These are phyloP conservation scores for Magnaporthiopsis incrustans DNA, from an alignment of 2,329 filamentous ascomycete genomes.

Conservation along the genomic window DNA sequence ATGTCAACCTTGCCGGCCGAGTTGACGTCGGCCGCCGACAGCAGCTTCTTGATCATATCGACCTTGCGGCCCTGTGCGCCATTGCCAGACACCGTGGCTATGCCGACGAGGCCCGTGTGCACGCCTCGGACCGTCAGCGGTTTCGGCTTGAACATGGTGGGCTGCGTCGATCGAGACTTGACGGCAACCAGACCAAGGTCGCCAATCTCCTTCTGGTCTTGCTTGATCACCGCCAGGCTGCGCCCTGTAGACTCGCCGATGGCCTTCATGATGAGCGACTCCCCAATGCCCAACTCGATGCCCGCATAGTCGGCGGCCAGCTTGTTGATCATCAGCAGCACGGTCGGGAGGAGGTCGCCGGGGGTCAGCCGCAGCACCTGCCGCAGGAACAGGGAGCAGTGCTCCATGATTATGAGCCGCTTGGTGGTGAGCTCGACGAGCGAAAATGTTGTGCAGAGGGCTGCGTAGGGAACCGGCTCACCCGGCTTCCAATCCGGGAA, in stretches of 20 bases:
- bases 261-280: constrained; percentile 97
- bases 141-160: constrained; percentile 98
- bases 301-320: constrained; percentile 93
- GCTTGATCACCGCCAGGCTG: constrained; percentile 81
- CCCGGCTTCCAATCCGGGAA: constrained; percentile 93
- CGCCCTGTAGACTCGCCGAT: constrained; percentile 92
- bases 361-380: constrained; percentile 87
- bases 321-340: constrained; percentile 96
- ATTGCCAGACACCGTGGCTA: constrained; percentile 79
- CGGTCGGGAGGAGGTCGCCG: constrained; percentile 75
- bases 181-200: constrained; percentile 91
- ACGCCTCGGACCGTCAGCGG: constrained; percentile 79
- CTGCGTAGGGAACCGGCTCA: constrained; percentile 85
- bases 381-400: constrained; percentile 83
- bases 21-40: constrained; percentile 80
- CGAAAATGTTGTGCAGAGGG: constrained; percentile 89
- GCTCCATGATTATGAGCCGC: constrained; percentile 75
- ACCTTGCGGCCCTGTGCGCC: constrained; percentile 88
- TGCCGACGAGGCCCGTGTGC: constrained; percentile 77
- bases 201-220: constrained; percentile 92
- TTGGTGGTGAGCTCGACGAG: constrained; percentile 93
- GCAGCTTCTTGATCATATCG: constrained; percentile 87
- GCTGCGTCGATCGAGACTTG: constrained; percentile 90
- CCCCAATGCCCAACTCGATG: constrained; percentile 95
- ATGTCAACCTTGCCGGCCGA: constrained; percentile 77